A percentile compares a stretch with the other conserved stretches of the same genome.
These are phyloP conservation scores for Phytopythium cucurbitacearum DNA, from an alignment of 352 stramenopile species.

Conservation along the genomic window DNA sequence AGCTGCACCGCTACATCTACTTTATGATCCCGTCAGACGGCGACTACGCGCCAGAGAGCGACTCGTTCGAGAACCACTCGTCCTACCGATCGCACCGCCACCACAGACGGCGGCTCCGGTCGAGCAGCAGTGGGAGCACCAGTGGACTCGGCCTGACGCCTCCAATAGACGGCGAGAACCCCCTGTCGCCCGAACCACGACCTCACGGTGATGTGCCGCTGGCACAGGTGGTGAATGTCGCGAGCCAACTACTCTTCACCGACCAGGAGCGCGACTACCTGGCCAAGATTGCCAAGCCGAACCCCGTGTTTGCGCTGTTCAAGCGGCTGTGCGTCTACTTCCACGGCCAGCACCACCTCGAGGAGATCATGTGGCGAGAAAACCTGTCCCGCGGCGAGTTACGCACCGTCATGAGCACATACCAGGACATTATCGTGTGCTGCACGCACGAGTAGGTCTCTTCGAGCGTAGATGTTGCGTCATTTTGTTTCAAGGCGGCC, in stretches of 20 bases:
- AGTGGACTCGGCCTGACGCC: slow-evolving; percentile 23
- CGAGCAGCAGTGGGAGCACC: slow-evolving; percentile 15
- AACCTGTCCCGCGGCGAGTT: slow-evolving; percentile 79
- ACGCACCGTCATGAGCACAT: slow-evolving; percentile 78
- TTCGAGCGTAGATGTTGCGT: not conserved
- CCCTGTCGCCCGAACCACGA: slow-evolving; percentile 1
- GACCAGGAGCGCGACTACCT: slow-evolving; percentile 73
- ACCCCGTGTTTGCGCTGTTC: slow-evolving; percentile 76
- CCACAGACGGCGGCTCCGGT: slow-evolving; percentile 15
- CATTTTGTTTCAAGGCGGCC: not conserved
- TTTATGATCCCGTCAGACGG: slow-evolving; percentile 80
- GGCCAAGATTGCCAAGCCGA: slow-evolving; percentile 77
- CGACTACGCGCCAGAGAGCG: slow-evolving; percentile 36
- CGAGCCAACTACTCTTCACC: slow-evolving; percentile 42
- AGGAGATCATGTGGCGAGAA: slow-evolving; percentile 90
- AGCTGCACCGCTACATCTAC: slow-evolving; percentile 85
- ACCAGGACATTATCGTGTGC: slow-evolving; percentile 81
- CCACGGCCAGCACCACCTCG: slow-evolving; percentile 79
- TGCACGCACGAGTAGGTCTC: slow-evolving; percentile 63
- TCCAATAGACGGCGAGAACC: slow-evolving; percentile 4
- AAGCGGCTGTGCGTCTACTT: slow-evolving; percentile 83
- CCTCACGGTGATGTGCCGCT: slow-evolving; percentile 12
- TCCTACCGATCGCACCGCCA: slow-evolving; percentile 12
- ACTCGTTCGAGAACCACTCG: slow-evolving; percentile 25
- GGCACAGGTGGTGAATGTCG: slow-evolving; percentile 26